Evolutionary conservation across 2,329 filamentous ascomycete species (phyloP), one percentile per base, ranked within the genome.

Genomic region (Hypoxylon sp.): DNA sequence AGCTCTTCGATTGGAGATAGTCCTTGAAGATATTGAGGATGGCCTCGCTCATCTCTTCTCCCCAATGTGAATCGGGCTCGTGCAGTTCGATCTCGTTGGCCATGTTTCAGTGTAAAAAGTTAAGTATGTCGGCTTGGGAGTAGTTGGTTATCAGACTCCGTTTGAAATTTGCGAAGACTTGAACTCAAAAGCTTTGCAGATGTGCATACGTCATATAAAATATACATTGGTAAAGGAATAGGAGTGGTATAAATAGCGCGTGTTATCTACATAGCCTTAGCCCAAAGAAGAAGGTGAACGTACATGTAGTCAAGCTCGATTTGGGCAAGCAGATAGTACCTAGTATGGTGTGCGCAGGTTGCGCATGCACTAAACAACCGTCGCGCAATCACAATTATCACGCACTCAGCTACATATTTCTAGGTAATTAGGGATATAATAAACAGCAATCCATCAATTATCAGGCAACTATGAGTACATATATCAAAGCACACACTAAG

Each of bases 11-110:
- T 24, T 59, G 52, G 33, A 76, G 64, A 48, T 73, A 74, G n/a
- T 68, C 50, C 47, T 68, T 64, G 48, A 78, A 67, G 46, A 74
- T 64, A 5, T 69, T 51, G 64, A 76, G 74, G 17, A 73, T 50
- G 22, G 67, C 47, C 31, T 68, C 39, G 4, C 66, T 19, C n/a
- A 61, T 33, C 11, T 51, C 46, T 2, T 14, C n/a, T 17, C 52
- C 46, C 3, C 67, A 57, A 5, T 42, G 42, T 2, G 33, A 11
- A 31, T 60, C 11, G 5, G 44, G 51, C 14, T 29, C 44, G 17
- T 35, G 52, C 2, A 70, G 53, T 51, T 50, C 37, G 4, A 67
- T 33, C 4, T 46, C 14, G 29, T 39, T n/a, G 8, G 56, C 50
- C 67, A 70, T 70, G 24, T 24, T 53, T 39, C 5, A 8, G 11